Conservation (phyloP, 2,329 filamentous ascomycete species). For the Exophiala oligosperma region DNA sequence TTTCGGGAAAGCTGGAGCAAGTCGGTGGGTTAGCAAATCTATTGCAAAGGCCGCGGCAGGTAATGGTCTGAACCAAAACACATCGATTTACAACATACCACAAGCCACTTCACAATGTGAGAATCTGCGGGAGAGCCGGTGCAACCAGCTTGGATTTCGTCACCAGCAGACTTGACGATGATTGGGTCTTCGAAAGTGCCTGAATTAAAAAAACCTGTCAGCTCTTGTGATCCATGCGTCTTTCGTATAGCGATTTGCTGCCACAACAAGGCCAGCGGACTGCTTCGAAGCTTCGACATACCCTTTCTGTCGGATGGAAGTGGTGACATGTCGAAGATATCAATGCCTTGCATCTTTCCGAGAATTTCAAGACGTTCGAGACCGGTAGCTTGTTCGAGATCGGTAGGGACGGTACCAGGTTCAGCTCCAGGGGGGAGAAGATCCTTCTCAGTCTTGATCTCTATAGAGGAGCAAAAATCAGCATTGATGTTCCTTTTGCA, state of each 20-base stretch:
- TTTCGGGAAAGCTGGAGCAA: slow-evolving; percentile 71
- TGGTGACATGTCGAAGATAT: slow-evolving; percentile 97
- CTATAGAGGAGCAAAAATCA: slow-evolving; percentile 50
- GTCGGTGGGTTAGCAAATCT: no score
- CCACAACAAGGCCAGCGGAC: neutral
- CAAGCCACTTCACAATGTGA: slow-evolving; percentile 87
- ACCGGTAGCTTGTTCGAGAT: slow-evolving; percentile 94
- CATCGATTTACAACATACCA: slow-evolving; percentile 55
- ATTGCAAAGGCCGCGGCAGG: neutral
- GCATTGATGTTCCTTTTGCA: neutral
- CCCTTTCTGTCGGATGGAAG: slow-evolving; percentile 87
- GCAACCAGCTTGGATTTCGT: slow-evolving; percentile 96
- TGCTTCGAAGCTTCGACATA: slow-evolving; percentile 41
- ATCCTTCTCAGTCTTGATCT: slow-evolving; percentile 79
- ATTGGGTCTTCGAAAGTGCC: slow-evolving; percentile 90
- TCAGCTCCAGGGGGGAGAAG: slow-evolving; percentile 80
- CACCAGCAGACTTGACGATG: slow-evolving; percentile 82
- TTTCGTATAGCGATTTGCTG: neutral
- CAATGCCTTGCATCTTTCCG: slow-evolving; percentile 98
- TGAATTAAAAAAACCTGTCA: slow-evolving; percentile 37
- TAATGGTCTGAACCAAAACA: neutral
- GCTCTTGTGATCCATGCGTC: slow-evolving; percentile 6
- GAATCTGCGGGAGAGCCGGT: slow-evolving; percentile 92
- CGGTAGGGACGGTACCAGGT: slow-evolving; percentile 83
- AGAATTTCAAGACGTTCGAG: slow-evolving; percentile 97